Evolutionary conservation across 768 basidiomycete genomes (phyloP).

Genomic region (Boletus tylopilopsis): DNA sequence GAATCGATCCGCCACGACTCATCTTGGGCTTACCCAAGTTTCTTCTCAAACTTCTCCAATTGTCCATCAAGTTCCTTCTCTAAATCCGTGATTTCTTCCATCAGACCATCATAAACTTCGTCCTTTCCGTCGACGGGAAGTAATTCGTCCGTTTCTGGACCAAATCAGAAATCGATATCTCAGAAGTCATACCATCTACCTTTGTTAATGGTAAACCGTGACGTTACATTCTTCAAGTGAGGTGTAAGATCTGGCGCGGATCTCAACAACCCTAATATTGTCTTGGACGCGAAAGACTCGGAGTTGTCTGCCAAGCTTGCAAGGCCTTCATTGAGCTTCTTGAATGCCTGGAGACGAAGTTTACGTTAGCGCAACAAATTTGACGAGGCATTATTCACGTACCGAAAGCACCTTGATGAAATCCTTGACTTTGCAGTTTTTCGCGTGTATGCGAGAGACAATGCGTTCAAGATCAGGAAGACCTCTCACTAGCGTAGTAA

Average conservation of each 20-base stretch:
- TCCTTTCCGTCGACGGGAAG: slow-evolving; percentile 85
- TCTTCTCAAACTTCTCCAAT: slow-evolving; percentile 61
- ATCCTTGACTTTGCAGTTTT: slow-evolving; percentile 81
- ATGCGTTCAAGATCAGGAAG: slow-evolving; percentile 92
- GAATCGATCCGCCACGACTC: slow-evolving; percentile 6
- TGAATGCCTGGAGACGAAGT: slow-evolving; percentile 60
- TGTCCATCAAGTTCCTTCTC: slow-evolving; percentile 71
- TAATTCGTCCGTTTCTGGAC: slow-evolving; percentile 62
- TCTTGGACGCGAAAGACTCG: slow-evolving; percentile 72
- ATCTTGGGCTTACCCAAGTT: slow-evolving; percentile 50
- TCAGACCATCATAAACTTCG: slow-evolving; percentile 75
- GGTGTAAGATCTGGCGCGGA: slow-evolving; percentile 76
- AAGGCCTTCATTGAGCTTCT: slow-evolving; percentile 65
- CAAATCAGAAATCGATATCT: slow-evolving; percentile 20
- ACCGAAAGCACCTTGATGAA: slow-evolving; percentile 83
- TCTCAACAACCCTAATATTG: slow-evolving; percentile 70
- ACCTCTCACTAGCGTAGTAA: slow-evolving; percentile 72
- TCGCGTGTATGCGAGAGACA: slow-evolving; percentile 93
- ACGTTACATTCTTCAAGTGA: slow-evolving; percentile 68
- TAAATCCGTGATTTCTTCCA: slow-evolving; percentile 62
- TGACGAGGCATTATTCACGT: slow-evolving; percentile 15
- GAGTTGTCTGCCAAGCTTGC: slow-evolving; percentile 57
- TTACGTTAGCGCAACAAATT: slow-evolving; percentile 1
- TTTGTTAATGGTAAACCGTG: slow-evolving; percentile 60
- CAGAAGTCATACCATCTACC: slow-evolving; percentile 36